These are phyloP conservation scores for Eucalyptus curtisii DNA, from an alignment of 345 rosid genomes.

Conservation along the genomic window DNA sequence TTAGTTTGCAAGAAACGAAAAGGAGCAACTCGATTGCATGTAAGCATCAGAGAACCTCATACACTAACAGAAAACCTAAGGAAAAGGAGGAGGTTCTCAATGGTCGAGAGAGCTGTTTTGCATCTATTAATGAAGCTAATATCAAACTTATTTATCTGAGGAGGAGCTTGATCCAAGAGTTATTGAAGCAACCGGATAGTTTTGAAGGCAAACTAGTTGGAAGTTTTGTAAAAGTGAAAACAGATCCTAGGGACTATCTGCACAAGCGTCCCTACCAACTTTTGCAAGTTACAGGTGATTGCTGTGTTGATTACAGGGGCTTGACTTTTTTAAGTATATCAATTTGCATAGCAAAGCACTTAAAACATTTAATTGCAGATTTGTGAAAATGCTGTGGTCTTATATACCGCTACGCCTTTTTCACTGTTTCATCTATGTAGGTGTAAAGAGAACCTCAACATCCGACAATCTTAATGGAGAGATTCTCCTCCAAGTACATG, in stretches of 20 bases:
- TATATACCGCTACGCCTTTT: neutral
- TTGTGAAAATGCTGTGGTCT: neutral
- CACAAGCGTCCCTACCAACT: slow-evolving; percentile 34
- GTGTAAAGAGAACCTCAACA: slow-evolving; percentile 14
- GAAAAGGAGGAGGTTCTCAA: slow-evolving; percentile 2
- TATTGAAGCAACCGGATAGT: slow-evolving; percentile 22
- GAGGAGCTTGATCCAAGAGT: slow-evolving; percentile 32
- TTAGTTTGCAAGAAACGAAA: neutral
- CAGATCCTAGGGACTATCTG: slow-evolving; percentile 21
- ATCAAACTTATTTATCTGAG: slow-evolving; percentile 39
- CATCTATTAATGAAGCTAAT: slow-evolving; percentile 23
- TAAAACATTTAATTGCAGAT: neutral
- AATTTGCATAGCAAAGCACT: neutral
- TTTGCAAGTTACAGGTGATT: slow-evolving; percentile 39
- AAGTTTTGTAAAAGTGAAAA: slow-evolving; percentile 41
- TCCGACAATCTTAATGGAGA: neutral
- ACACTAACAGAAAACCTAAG: neutral
- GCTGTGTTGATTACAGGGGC: neutral
- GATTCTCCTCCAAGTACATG: slow-evolving; percentile 22
- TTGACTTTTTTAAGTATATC: neutral
- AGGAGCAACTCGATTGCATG: neutral
- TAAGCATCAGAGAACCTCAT: neutral
- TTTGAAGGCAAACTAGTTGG: slow-evolving; percentile 34
- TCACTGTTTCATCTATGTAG: neutral
- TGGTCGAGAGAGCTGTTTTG: slow-evolving; percentile 13